These are phyloP conservation scores for Aspergillus sergii DNA, from an alignment of 2,329 filamentous ascomycete species.

Conservation along the genomic window DNA sequence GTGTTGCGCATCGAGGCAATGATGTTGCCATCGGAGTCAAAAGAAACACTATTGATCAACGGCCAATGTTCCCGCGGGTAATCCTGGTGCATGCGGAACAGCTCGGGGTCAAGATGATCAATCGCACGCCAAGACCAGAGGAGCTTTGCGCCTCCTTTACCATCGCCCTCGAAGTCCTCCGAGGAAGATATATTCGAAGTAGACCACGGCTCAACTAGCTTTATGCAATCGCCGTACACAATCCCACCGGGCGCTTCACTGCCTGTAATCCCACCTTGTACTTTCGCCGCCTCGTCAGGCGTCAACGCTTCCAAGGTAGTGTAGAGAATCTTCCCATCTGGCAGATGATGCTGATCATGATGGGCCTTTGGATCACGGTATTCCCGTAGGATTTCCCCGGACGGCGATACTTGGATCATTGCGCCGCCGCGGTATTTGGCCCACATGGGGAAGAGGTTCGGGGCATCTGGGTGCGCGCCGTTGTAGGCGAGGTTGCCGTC, in stretches of 20 bases:
- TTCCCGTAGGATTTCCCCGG: constrained; percentile 43
- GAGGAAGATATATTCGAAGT: constrained; percentile 21
- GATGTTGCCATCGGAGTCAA: constrained; percentile 43
- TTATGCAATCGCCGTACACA: constrained; percentile 47
- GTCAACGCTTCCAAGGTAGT: constrained; percentile 47
- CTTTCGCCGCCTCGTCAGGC: constrained; percentile 35
- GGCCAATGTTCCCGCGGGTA: constrained; percentile 45
- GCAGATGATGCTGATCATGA: constrained; percentile 51
- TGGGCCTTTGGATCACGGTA: constrained; percentile 47
- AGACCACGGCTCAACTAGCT: constrained; percentile 40
- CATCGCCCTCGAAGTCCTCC: constrained; percentile 21
- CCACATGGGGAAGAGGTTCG: constrained; percentile 47
- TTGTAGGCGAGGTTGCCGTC: constrained; percentile 51
- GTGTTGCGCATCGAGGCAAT: constrained; percentile 48
- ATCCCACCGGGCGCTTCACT: constrained; percentile 33
- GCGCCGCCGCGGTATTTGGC: constrained; percentile 51
- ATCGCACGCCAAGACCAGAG: constrained; percentile 50
- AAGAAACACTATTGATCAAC: constrained; percentile 48
- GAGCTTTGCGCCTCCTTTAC: constrained; percentile 32
- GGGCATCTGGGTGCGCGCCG: constrained; percentile 42
- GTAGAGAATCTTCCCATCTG: constrained; percentile 47
- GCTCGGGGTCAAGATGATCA: constrained; percentile 42
- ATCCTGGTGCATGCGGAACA: constrained; percentile 44
- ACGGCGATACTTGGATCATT: constrained; percentile 46
- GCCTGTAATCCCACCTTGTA: constrained; percentile 46